These are phyloP conservation scores for Xylaria telfairii DNA, from an alignment of 495 filamentous ascomycete genomes.

Conservation along the genomic window DNA sequence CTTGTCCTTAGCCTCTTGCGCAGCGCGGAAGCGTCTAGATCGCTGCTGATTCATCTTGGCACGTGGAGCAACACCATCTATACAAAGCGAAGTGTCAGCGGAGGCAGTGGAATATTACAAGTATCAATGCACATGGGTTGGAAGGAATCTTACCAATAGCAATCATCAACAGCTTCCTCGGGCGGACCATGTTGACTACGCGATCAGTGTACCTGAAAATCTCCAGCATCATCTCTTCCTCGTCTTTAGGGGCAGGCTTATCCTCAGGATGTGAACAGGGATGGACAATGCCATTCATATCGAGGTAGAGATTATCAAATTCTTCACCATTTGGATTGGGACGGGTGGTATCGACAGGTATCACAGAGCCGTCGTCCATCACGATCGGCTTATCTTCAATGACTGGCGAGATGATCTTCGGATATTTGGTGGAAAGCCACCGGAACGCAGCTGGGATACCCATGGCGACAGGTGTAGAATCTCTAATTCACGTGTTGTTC, in stretches of 20 bases:
- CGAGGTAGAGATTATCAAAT: constrained; percentile 95
- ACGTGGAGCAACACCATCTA: constrained; percentile 91
- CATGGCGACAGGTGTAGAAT: constrained; percentile 61
- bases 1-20: constrained; percentile 92
- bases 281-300: constrained; percentile 99
- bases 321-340: constrained; percentile 98
- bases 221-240: constrained; percentile 99
- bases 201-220: constrained; percentile 97
- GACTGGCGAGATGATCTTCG: constrained; percentile 92
- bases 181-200: constrained; percentile 97
- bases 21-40: constrained; percentile 87
- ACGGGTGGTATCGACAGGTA: constrained; percentile 82
- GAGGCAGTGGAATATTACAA: not conserved
- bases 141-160: constrained; percentile 78
- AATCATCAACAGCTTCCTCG: constrained; percentile 94
- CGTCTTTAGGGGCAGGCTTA: constrained; percentile 83
- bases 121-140: not conserved
- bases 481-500: not conserved
- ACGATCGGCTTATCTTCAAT: constrained; percentile 81
- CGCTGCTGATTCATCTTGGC: constrained; percentile 99
- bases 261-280: constrained; percentile 98
- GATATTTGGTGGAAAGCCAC: constrained; percentile 95
- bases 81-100: constrained; percentile 43
- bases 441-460: constrained; percentile 93
- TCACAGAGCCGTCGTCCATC: constrained; percentile 75